Evolutionary conservation across 2,329 filamentous ascomycete genomes (phyloP), one percentile per base, ranked within the genome.

Genomic region (Teratosphaeria nubilosa): DNA sequence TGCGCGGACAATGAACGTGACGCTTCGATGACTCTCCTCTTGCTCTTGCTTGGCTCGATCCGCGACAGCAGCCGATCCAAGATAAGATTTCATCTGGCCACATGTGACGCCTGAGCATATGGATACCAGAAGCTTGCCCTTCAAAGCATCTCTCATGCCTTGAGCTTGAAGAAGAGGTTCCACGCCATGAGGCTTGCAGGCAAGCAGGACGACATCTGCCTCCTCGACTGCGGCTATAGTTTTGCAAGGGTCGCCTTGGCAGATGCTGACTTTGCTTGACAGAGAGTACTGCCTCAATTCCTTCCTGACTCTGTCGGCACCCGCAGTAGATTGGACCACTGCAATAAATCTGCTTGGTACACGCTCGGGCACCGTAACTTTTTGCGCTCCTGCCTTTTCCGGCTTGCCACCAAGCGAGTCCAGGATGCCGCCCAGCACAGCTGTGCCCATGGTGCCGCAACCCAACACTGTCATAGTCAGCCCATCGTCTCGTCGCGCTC

Each of bases 361-460:
- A 30, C 31, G 53, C 14, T 16, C 13, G n/a, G 30, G 31, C 14
- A 11, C 5, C 5, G 41, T n/a, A 7, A 48, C 41, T 57, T 80
- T 78, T 9, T 76, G 65, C 14, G 85, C 83, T 9, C 80, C 57
- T 61, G 52, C 55, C 20, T 62, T 41, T 16, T 54, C 51, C 80
- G 76, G 53, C 51, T 53, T 30, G 51, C 25, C 20, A 22, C 25
- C n/a, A 10, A 94, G 80, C 11, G 87, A 88, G 60, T 83, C 78
- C 65, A 95, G 82, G 69, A 96, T 86, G 63, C 90, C 90, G 57
- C 82, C 85, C 58, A 95, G 82, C 65, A 95, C 91, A 59, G 89
- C 89, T 60, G 89, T 88, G 59, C 90, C 90, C 84, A 95, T 88
- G 56, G 86, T 91, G 88, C 88, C 90, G 73, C 88, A 94, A 67